Conservation (phyloP, 2,329 filamentous ascomycete genomes). For the Botrytis tulipae region DNA sequence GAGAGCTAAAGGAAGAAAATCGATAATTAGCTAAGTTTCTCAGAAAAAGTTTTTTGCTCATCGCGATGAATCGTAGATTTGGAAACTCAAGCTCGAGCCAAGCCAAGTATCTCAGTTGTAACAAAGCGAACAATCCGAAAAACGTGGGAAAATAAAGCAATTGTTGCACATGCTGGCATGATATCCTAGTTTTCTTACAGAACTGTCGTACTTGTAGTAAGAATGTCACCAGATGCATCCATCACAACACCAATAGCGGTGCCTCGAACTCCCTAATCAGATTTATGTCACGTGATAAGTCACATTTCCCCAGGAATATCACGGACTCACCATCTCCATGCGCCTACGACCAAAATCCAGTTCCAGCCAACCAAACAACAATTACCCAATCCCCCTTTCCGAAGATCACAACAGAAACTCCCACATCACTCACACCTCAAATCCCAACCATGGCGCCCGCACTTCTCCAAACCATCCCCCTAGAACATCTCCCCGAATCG, state of each 20-base stretch:
- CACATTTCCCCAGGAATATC: not conserved
- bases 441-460: slow-evolving; percentile 40
- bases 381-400: not conserved
- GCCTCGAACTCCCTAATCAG: accelerated
- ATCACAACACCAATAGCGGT: accelerated
- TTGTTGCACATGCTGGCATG: not conserved
- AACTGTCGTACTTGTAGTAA: accelerated
- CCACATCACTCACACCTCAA: too few species aligned
- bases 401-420: not conserved
- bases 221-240: not conserved
- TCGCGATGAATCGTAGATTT: not conserved
- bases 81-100: not conserved
- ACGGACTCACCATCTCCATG: not conserved
- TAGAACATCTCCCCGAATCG: slow-evolving; percentile 72
- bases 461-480: slow-evolving; percentile 57
- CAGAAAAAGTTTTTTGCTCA: not conserved
- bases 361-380: not conserved
- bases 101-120: not conserved
- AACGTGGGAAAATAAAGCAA: not conserved
- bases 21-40: not conserved
- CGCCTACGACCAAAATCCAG: not conserved
- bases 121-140: not conserved
- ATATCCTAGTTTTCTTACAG: accelerated
- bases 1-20: not conserved
- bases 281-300: not conserved